Percentiles rank a stretch among this genome's conserved stretches.
Evolutionary conservation across 805 yeast genomes (phyloP).

Genomic region (Pichia scutulata): DNA sequence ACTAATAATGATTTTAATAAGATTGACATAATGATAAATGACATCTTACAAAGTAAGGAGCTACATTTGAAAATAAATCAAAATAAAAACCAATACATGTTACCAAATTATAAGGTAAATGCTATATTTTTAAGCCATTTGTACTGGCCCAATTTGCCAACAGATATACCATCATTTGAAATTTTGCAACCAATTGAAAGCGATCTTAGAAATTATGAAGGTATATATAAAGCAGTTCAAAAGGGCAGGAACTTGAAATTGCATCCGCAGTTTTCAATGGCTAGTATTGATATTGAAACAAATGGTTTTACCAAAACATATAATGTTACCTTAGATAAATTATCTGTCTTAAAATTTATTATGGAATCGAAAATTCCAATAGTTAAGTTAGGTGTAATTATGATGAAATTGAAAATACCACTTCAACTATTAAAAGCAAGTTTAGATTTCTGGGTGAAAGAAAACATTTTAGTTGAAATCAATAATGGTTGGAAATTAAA

Average conservation of each 20-base stretch:
- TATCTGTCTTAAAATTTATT: conserved; percentile 40
- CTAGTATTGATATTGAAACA: conserved; percentile 51
- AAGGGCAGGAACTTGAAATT: conserved; percentile 53
- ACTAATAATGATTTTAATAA: conserved; percentile 61
- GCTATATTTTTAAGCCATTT: conserved; percentile 65
- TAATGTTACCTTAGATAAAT: conserved; percentile 62
- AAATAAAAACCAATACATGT: conserved; percentile 20
- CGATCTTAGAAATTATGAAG: conserved; percentile 35
- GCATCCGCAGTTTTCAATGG: conserved; percentile 54
- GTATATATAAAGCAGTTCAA: conserved; percentile 36
- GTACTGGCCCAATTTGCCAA: conserved; percentile 67
- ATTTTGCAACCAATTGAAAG: conserved; percentile 41
- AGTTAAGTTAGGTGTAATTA: conserved; percentile 27
- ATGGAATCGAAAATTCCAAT: conserved; percentile 13
- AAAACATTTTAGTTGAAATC: conserved; percentile 41
- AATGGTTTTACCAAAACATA: conserved; percentile 32
- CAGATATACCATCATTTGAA: conserved; percentile 28
- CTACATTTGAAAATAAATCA: conserved; percentile 28
- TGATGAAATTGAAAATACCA: conserved; percentile 35
- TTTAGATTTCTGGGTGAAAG: conserved; percentile 56
- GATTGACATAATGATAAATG: conserved; percentile 79
- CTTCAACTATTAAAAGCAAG: conserved; percentile 32
- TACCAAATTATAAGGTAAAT: conserved; percentile 29
- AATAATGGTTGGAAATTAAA: conserved; percentile 13
- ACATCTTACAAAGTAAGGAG: conserved; percentile 49